Evolutionary conservation across 106 monocot genomes (phyloP), one percentile per base, ranked within the genome.

Genomic region (Cymbidium sinense): DNA sequence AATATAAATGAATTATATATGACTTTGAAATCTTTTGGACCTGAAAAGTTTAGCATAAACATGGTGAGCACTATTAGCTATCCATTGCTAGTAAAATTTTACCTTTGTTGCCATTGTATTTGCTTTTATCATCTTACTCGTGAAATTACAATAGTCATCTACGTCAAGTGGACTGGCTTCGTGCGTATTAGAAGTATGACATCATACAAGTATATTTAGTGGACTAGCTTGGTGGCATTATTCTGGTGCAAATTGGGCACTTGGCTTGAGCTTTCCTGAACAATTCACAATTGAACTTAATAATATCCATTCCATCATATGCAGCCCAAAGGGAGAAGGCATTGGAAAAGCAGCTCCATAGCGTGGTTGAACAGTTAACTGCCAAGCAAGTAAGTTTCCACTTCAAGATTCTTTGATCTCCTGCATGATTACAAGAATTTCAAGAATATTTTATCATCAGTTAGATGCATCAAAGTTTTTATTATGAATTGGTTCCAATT

Each of bases 291-390:
- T 21, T 23, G 28, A 25, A 77, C 34, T 10, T 27, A 65, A 7
- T 41, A 5, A 79, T 51, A 64, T n/a, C 28, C 18, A 70, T 62
- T 81, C 6, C 62, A 70, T 70, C 37, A 17, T 77, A 65, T 83
- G 79, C 83, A 92, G 92, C 85, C 80, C 92, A 92, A 78, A 81
- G 92, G 75, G 92, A 92, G 78, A 92, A 89, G 64, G 51, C 81
- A 39, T 61, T 89, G 87, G 92, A 92, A 78, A 92, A 89, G 76
- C 92, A 92, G 54, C 83, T 92, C 54, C 92, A 87, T 73, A 86
- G 89, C 69, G 76, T 95, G n/a, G 81, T 92, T 71, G 95, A 92
- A 78, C 95, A 95, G 75, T 77, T 95, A 65, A 95, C 89, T 44
- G 64, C 86, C 75, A 95, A 95, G 73, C 92, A 95, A 78, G 95